Conservation (phyloP, 2,329 filamentous ascomycete genomes). For the Fusarium goolgardi region DNA sequence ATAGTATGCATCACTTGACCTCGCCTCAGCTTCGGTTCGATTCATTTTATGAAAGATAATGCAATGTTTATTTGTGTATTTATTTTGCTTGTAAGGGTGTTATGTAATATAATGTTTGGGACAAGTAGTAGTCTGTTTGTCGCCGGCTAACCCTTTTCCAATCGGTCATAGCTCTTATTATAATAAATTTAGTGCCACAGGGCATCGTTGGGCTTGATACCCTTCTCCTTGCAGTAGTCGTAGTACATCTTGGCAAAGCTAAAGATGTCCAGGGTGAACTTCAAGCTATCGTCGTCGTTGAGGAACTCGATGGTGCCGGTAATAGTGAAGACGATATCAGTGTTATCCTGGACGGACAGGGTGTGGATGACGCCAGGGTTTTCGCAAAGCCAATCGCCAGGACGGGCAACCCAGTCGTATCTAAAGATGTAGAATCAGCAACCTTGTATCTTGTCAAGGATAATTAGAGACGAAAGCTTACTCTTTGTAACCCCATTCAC, state of each 20-base stretch:
- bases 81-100: conserved; percentile 2
- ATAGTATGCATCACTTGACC: background rate
- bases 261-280: conserved; percentile 41
- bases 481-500: conserved; percentile 44
- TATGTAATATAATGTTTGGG: background rate
- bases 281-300: conserved; percentile 43
- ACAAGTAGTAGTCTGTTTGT: background rate
- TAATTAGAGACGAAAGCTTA: background rate
- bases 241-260: conserved; percentile 41
- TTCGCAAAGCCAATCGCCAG: conserved; percentile 44
- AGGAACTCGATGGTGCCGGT: conserved; percentile 45
- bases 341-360: conserved; percentile 39
- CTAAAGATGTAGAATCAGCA: conserved; percentile 26
- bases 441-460: background rate
- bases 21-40: background rate
- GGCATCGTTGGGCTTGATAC: conserved; percentile 32
- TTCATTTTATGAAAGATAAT: background rate
- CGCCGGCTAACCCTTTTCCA: background rate
- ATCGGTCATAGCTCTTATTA: background rate
- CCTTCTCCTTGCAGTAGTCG: conserved; percentile 32
- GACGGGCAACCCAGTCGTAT: conserved; percentile 44
- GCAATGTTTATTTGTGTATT: conserved; percentile 1
- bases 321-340: conserved; percentile 45
- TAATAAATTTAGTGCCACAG: conserved; percentile 26
- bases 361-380: conserved; percentile 45